phyloP scores from a whole-genome alignment of 148 eudicot genomes.

The Rhododendron simsii region DNA sequence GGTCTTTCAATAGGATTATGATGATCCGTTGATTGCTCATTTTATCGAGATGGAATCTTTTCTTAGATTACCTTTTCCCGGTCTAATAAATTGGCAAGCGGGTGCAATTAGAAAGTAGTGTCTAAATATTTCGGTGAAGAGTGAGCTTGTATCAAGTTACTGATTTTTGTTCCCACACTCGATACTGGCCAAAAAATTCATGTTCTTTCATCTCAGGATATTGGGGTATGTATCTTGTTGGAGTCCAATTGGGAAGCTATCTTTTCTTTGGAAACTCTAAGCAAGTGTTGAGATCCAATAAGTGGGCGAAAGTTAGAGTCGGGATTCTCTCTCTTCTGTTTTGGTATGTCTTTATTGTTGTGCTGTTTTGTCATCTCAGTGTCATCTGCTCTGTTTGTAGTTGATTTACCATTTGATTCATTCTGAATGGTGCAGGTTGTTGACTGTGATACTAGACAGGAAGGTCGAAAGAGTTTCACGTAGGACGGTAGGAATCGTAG shows the following conservation, averaged over 20 bases:
- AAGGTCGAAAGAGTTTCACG: slow-evolving; percentile 81
- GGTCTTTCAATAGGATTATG: slow-evolving; percentile 8
- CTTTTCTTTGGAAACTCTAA: slow-evolving; percentile 59
- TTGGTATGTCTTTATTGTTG: slow-evolving; percentile 35
- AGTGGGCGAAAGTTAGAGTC: slow-evolving; percentile 48
- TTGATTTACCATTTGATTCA: background rate
- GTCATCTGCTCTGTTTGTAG: slow-evolving; percentile 9
- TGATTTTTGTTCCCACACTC: background rate
- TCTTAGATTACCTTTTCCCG: background rate
- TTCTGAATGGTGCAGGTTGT: slow-evolving; percentile 43
- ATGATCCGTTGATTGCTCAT: background rate
- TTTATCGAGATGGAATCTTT: background rate
- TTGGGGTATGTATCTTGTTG: slow-evolving; percentile 88
- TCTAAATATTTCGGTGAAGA: background rate
- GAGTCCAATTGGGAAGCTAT: slow-evolving; percentile 72
- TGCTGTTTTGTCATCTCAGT: background rate
- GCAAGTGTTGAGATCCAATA: slow-evolving; percentile 30
- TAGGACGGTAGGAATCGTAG: slow-evolving; percentile 55
- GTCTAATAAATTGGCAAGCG: background rate
- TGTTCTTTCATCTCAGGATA: slow-evolving; percentile 57
- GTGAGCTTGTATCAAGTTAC: background rate
- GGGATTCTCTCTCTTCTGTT: slow-evolving; percentile 52
- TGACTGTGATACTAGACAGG: slow-evolving; percentile 58
- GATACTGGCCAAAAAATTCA: background rate
- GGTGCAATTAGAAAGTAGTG: background rate